Percentiles rank a stretch among this genome's conserved stretches.
Evolutionary conservation across 805 yeast genomes (phyloP).

Genomic region (Wickerhamiella kazuoi): DNA sequence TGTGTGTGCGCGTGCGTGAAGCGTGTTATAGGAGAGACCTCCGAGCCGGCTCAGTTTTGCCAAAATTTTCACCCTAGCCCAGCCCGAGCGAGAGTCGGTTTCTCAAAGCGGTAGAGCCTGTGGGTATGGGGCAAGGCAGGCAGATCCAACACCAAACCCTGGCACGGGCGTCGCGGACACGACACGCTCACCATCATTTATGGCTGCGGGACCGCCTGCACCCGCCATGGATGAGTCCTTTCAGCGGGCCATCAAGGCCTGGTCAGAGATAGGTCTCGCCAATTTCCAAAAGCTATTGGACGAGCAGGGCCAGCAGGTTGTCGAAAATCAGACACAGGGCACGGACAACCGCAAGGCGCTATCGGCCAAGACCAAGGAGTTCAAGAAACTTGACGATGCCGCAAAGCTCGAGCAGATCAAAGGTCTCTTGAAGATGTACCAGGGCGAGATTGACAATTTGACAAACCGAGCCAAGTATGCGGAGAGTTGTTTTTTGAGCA

Average conservation of each 20-base stretch:
- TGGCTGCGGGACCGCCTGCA: too few relatives aligned
- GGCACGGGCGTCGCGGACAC: too few relatives aligned
- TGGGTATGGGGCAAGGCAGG: too few relatives aligned
- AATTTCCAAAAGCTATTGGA: slow-evolving; percentile 57
- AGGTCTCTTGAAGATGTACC: slow-evolving; percentile 56
- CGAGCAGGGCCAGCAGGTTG: slow-evolving; percentile 52
- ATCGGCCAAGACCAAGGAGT: slow-evolving; percentile 72
- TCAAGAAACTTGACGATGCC: slow-evolving; percentile 50
- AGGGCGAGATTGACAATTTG: slow-evolving; percentile 68
- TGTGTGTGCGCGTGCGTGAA: too few relatives aligned
- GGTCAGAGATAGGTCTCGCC: slow-evolving; percentile 62
- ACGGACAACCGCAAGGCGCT: slow-evolving; percentile 54
- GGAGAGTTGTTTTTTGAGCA: slow-evolving; percentile 54
- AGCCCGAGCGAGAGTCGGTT: too few relatives aligned
- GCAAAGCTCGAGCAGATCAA: slow-evolving; percentile 52
- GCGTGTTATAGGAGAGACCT: too few relatives aligned
- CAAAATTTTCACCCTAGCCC: too few relatives aligned
- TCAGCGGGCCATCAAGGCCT: slow-evolving; percentile 46
- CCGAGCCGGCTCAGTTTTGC: too few relatives aligned
- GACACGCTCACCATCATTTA: too few relatives aligned
- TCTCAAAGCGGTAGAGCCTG: too few relatives aligned
- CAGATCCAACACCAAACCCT: too few relatives aligned
- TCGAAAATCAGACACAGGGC: slow-evolving; percentile 50
- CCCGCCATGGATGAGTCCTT: slow-evolving; percentile 26
- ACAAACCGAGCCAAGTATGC: slow-evolving; percentile 60